Conservation (phyloP, 768 basidiomycete genomes). For the Boletus speciosus region DNA sequence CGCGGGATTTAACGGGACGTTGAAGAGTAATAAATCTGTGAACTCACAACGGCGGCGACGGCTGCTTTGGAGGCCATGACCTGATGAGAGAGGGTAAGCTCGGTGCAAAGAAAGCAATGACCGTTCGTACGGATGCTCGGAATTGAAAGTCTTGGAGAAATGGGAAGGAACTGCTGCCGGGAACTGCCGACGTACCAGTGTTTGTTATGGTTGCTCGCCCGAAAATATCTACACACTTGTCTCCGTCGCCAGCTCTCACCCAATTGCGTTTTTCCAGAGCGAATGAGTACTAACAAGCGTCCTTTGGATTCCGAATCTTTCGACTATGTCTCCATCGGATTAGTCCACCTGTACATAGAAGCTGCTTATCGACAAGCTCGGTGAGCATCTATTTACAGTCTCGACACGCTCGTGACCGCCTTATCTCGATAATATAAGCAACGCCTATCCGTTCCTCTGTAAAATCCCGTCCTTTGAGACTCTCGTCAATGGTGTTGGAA, state of each 20-base stretch:
- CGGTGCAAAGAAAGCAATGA: slow-evolving; percentile 1
- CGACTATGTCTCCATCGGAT: background rate
- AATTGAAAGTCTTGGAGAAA: slow-evolving; percentile 13
- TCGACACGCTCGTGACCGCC: background rate
- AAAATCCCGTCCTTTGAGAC: background rate
- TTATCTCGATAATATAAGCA: slow-evolving; percentile 1
- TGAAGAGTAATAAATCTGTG: background rate
- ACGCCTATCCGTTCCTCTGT: background rate
- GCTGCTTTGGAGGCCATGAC: slow-evolving; percentile 72
- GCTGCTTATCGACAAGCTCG: too few relatives aligned
- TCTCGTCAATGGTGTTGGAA: slow-evolving; percentile 6
- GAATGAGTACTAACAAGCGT: background rate
- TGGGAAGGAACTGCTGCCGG: slow-evolving; percentile 20
- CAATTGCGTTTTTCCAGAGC: background rate
- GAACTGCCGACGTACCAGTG: slow-evolving; percentile 21
- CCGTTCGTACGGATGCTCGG: slow-evolving; percentile 15
- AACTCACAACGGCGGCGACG: slow-evolving; percentile 58
- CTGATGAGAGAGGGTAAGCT: slow-evolving; percentile 11
- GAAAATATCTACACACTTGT: background rate
- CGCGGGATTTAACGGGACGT: slow-evolving; percentile 3
- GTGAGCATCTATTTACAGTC: background rate
- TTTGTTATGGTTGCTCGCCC: background rate
- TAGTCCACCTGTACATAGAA: background rate
- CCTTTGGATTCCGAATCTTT: background rate
- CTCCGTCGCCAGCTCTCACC: background rate